Evolutionary conservation across 2,329 filamentous ascomycete genomes (phyloP).

Genomic region (Emmonsiellopsis sp.): DNA sequence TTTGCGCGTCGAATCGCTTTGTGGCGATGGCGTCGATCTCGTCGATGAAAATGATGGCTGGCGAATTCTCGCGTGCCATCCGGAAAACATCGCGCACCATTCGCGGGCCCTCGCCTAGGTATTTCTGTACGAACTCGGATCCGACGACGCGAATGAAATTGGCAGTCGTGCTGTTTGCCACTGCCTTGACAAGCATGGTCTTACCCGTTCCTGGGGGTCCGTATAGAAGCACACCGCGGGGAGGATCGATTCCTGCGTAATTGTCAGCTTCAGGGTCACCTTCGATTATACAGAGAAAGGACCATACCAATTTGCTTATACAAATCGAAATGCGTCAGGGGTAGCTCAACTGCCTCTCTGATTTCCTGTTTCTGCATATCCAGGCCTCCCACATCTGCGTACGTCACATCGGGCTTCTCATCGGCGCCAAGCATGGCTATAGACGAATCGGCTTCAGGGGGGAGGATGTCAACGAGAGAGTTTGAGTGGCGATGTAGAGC

Average conservation of each 20-base stretch:
- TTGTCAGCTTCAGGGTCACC: background rate
- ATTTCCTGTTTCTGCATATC: slow-evolving; percentile 99
- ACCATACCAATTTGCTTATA: slow-evolving; percentile 86
- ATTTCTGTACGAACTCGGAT: slow-evolving; percentile 98
- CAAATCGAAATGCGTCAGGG: slow-evolving; percentile 92
- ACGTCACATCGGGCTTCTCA: slow-evolving; percentile 97
- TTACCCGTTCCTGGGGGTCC: slow-evolving; percentile 93
- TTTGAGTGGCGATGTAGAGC: slow-evolving; percentile 97
- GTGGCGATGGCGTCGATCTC: slow-evolving; percentile 98
- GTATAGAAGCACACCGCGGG: slow-evolving; percentile 90
- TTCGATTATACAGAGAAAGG: background rate
- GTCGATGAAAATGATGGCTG: slow-evolving; percentile 98
- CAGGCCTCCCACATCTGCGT: slow-evolving; percentile 91
- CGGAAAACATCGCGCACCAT: slow-evolving; percentile 99
- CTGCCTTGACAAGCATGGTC: slow-evolving; percentile 96
- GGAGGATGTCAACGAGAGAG: slow-evolving; percentile 93
- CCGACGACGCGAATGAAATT: slow-evolving; percentile 98
- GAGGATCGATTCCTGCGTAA: slow-evolving; percentile 67
- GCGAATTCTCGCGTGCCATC: slow-evolving; percentile 97
- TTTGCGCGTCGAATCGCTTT: slow-evolving; percentile 98
- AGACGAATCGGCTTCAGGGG: slow-evolving; percentile 96
- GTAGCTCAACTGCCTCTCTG: slow-evolving; percentile 90
- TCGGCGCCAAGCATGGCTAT: slow-evolving; percentile 96
- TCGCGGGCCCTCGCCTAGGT: slow-evolving; percentile 90
- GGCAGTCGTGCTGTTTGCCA: slow-evolving; percentile 95